A percentile compares a stretch with the other conserved stretches of the same genome.
These are phyloP conservation scores for Leucosporidium yakuticum DNA, from an alignment of 768 basidiomycete genomes.

Conservation along the genomic window DNA sequence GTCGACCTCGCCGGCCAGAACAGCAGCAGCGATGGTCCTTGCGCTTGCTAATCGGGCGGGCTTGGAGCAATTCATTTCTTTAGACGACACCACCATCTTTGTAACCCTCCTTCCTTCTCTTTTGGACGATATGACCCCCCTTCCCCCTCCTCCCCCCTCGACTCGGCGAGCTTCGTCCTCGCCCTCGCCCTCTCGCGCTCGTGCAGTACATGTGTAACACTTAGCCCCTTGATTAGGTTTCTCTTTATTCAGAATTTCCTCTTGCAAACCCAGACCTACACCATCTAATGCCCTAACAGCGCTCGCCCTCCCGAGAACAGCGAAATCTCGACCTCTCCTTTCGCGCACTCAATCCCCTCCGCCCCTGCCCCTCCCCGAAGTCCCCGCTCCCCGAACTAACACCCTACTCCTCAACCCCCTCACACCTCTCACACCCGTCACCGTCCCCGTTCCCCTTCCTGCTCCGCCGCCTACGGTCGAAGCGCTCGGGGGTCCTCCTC, in stretches of 20 bases:
- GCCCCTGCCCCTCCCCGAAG: slow-evolving; percentile 8
- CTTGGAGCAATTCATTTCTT: not conserved
- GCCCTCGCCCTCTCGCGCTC: too few species aligned
- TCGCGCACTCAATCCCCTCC: not conserved
- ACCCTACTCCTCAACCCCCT: slow-evolving; percentile 26
- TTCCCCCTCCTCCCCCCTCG: not conserved
- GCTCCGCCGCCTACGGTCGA: too few species aligned
- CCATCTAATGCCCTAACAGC: too few species aligned
- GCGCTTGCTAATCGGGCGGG: slow-evolving; percentile 18
- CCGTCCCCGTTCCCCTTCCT: slow-evolving; percentile 1
- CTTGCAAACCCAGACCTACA: too few species aligned
- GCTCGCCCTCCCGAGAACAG: too few species aligned
- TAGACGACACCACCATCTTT: not conserved
- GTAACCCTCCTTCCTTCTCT: not conserved
- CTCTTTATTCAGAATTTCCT: not conserved
- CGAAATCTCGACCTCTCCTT: not conserved
- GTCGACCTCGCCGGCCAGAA: slow-evolving; percentile 17
- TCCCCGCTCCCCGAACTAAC: not conserved
- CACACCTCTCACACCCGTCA: slow-evolving; percentile 26
- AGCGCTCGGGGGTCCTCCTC: not conserved
- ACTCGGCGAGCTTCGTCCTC: not conserved
- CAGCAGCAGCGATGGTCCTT: slow-evolving; percentile 5
- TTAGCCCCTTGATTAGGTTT: not conserved
- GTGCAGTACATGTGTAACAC: not conserved
- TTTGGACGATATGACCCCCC: too few species aligned